Evolutionary conservation across 2,329 filamentous ascomycete genomes (phyloP), one percentile per base, ranked within the genome.

Genomic region (Lachnellula arida): DNA sequence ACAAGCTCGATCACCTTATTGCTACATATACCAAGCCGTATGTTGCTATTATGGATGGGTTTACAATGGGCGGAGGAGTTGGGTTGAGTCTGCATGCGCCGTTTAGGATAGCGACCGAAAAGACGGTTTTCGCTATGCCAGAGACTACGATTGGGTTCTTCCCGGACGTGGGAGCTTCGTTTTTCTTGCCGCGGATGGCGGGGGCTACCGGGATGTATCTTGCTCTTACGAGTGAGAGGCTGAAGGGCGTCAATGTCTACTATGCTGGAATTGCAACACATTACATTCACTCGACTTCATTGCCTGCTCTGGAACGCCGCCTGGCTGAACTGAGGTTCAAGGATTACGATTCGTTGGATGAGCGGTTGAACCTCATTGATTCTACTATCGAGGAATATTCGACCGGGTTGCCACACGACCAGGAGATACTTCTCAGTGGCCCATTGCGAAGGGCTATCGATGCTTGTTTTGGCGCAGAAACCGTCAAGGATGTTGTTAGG

Each of bases 141-240:
- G 94, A 99, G 76, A 99, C 94, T 4, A 96, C 85, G 8, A 99
- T 99, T 69, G 94, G 94, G 40, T 97, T 97, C 79, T 99, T 99
- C 80, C 94, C 95, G 6, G 95, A 99, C 68, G 94, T 99, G 49
- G 94, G 94, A 59, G 95, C 88, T 34, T 95, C 90, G 11, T 99
- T 97, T 78, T 97, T 97, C 79, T 79, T 99, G 53, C 90, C 94
- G 15, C 82, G 91, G 60, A 85, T 99, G 79, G 85, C 95, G 66
- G 94, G 94, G 49, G 78, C 85, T 57, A 75, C 96, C 54, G 94
- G 94, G 55, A 96, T 89, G 19, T 99, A 97, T 74, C 85, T 99
- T 44, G 94, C 91, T 19, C 79, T 99, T 61, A 99, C 94, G 7
- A 94, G 91, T 69, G 88, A 93, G 69, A 82, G 84, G 60, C 76